phyloP scores from a whole-genome alignment of 352 stramenopile genomes.

The Globisporangium parvum region DNA sequence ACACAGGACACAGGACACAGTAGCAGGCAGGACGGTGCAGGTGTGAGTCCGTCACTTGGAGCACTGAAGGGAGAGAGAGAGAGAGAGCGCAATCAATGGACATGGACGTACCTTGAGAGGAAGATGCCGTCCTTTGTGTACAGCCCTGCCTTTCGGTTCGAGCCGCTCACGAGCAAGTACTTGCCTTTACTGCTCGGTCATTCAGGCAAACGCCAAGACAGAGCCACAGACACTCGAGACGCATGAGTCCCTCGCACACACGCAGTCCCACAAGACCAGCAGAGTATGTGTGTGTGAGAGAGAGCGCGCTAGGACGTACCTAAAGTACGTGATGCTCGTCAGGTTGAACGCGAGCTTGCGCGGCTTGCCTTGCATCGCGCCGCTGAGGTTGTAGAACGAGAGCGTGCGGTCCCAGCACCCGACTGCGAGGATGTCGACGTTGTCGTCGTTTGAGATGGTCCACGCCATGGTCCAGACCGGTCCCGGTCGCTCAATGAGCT shows the following conservation, averaged over 20 bases:
- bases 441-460: slow-evolving; percentile 76
- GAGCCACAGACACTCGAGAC: no score
- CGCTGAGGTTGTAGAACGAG: slow-evolving; percentile 88
- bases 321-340: slow-evolving; percentile 87
- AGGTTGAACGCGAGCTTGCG: slow-evolving; percentile 91
- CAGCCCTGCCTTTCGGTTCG: slow-evolving; percentile 79
- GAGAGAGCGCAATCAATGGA: neutral
- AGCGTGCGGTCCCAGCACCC: slow-evolving; percentile 93
- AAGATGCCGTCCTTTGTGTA: slow-evolving; percentile 88
- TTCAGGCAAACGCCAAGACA: no score
- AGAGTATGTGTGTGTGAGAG: no score
- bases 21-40: no score
- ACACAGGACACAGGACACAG: no score
- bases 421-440: slow-evolving; percentile 84
- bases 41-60: no score
- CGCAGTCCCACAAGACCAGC: neutral
- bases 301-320: slow-evolving; percentile 17
- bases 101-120: slow-evolving; percentile 35
- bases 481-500: slow-evolving; percentile 79
- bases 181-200: slow-evolving; percentile 64
- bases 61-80: no score
- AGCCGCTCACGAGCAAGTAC: slow-evolving; percentile 89
- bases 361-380: slow-evolving; percentile 80
- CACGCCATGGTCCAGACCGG: slow-evolving; percentile 87
- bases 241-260: neutral